Conservation (phyloP, 257 asterid species). For the Craterostigma plantagineum region DNA sequence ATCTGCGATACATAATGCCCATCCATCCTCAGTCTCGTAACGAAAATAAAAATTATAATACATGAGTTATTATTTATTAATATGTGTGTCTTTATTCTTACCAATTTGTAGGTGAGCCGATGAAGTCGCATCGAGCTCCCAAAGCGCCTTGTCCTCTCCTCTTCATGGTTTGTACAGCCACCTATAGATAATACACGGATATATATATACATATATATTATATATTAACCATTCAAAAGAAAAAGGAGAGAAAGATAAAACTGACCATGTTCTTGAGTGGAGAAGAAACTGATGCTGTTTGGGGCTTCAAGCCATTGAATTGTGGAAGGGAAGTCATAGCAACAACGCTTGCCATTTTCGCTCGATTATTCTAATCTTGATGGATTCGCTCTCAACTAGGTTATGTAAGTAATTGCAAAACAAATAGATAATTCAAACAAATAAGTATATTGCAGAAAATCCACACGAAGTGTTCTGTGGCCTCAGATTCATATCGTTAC, state of each 20-base stretch:
- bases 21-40: not conserved
- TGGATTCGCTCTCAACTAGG: too few relatives aligned
- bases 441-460: too few relatives aligned
- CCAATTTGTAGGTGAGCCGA: constrained; percentile 88
- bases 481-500: too few relatives aligned
- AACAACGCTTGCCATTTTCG: too few relatives aligned
- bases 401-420: too few relatives aligned
- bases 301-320: constrained; percentile 59
- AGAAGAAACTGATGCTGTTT: constrained; percentile 23
- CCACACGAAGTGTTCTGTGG: too few relatives aligned
- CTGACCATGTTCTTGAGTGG: constrained; percentile 44
- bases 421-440: too few relatives aligned
- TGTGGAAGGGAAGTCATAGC: constrained; percentile 67
- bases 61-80: not conserved
- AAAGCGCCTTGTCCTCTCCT: constrained; percentile 45
- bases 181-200: constrained; percentile 14
- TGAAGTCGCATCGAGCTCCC: constrained; percentile 85
- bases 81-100: not conserved
- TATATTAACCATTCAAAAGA: not conserved
- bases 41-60: not conserved
- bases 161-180: constrained; percentile 26
- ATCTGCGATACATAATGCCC: constrained; percentile 31
- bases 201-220: not conserved
- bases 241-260: constrained; percentile 5
- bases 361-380: too few relatives aligned